Evolutionary conservation across 2,329 filamentous ascomycete species (phyloP).

Genomic region (Fusarium agapanthi): DNA sequence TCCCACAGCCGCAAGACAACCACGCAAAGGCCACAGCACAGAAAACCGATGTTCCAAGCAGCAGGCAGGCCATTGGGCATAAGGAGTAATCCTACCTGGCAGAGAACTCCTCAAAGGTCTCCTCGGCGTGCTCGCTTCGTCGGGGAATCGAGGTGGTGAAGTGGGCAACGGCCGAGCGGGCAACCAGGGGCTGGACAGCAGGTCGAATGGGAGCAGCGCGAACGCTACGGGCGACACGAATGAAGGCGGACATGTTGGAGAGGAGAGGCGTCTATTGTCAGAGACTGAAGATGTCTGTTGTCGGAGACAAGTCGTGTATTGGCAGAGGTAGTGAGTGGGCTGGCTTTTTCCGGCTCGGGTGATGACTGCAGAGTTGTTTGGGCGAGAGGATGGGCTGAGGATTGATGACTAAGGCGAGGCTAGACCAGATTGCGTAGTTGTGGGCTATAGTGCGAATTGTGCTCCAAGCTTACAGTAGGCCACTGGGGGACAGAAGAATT

Average conservation of each 20-base stretch:
- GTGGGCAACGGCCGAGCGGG: slow-evolving; percentile 63
- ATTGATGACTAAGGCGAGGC: slow-evolving; percentile 47
- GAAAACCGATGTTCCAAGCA: slow-evolving; percentile 1
- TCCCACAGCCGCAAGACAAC: slow-evolving; percentile 13
- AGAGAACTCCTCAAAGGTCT: slow-evolving; percentile 99
- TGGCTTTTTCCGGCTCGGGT: slow-evolving; percentile 41
- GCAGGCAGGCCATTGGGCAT: slow-evolving; percentile 26
- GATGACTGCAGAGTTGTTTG: slow-evolving; percentile 46
- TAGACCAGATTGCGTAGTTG: slow-evolving; percentile 38
- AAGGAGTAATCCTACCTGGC: slow-evolving; percentile 75
- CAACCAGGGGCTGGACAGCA: slow-evolving; percentile 63
- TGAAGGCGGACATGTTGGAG: slow-evolving; percentile 72
- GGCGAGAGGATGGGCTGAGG: slow-evolving; percentile 43
- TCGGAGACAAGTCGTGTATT: slow-evolving; percentile 28
- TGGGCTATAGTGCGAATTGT: slow-evolving; percentile 44
- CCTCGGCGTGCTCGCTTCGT: slow-evolving; percentile 78
- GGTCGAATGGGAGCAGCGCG: slow-evolving; percentile 69
- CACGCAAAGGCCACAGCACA: background rate
- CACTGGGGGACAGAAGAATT: too few species aligned
- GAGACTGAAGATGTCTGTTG: slow-evolving; percentile 35
- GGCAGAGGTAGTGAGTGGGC: slow-evolving; percentile 39
- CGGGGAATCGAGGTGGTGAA: slow-evolving; percentile 71
- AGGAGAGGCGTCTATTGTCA: slow-evolving; percentile 29
- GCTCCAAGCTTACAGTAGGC: background rate
- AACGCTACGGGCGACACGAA: slow-evolving; percentile 77